Conservation (phyloP, 2,329 filamentous ascomycete species). For the Anisogramma anomala region DNA sequence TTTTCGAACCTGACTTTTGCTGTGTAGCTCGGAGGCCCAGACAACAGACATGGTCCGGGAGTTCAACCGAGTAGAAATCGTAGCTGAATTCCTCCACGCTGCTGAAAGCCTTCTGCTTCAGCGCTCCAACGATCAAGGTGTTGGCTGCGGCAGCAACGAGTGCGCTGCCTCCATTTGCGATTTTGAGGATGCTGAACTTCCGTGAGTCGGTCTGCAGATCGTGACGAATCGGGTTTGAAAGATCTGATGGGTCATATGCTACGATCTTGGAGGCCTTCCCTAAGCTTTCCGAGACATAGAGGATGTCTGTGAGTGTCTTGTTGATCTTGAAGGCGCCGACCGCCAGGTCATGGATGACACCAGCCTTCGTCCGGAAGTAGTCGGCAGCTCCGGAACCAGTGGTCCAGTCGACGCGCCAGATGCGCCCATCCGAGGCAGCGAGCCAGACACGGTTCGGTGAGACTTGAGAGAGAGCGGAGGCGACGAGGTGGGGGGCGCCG, state of each 20-base stretch:
- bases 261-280: conserved; percentile 30
- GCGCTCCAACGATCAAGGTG: conserved; percentile 49
- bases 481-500: conserved; percentile 29
- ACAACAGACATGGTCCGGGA: conserved; percentile 53
- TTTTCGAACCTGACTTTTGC: conserved; percentile 18
- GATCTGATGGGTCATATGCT: conserved; percentile 31
- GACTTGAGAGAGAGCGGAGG: conserved; percentile 30
- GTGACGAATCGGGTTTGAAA: conserved; percentile 10
- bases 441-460: conserved; percentile 44
- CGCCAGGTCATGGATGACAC: conserved; percentile 34
- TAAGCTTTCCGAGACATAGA: conserved; percentile 36
- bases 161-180: conserved; percentile 40
- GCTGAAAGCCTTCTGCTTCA: conserved; percentile 22
- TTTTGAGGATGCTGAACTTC: conserved; percentile 14
- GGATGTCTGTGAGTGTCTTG: conserved; percentile 29
- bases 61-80: conserved; percentile 47
- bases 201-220: conserved; percentile 8
- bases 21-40: conserved; percentile 47
- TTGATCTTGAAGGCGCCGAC: conserved; percentile 29
- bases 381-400: conserved; percentile 31
- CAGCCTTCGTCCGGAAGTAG: conserved; percentile 31
- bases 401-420: conserved; percentile 50
- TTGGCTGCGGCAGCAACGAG: conserved; percentile 44
- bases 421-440: conserved; percentile 43
- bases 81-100: conserved; percentile 36